Percentiles rank a stretch among this genome's conserved stretches.
phyloP scores from a whole-genome alignment of 78 protist species.

The Pigoraptor vietnamica region DNA sequence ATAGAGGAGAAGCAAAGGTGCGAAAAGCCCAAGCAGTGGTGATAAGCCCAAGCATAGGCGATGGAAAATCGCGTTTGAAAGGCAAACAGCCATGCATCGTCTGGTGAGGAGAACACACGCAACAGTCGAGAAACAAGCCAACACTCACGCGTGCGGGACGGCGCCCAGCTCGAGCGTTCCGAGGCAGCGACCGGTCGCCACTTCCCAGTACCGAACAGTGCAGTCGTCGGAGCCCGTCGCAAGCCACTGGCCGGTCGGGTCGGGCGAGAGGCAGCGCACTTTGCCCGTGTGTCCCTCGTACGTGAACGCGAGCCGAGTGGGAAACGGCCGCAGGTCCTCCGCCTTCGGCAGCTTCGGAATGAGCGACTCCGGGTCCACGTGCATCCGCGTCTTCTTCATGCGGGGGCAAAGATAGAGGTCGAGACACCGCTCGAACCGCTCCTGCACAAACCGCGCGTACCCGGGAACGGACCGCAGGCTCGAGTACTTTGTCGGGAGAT shows the following conservation, averaged over 20 bases:
- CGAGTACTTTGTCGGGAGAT: slow-evolving; percentile 58
- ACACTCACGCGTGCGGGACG: not conserved
- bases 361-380: slow-evolving; percentile 50
- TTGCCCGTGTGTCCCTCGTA: slow-evolving; percentile 62
- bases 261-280: slow-evolving; percentile 63
- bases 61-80: too few relatives aligned
- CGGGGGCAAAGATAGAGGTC: slow-evolving; percentile 93
- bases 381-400: not conserved
- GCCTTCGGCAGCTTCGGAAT: slow-evolving; percentile 89
- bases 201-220: slow-evolving; percentile 82
- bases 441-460: slow-evolving; percentile 61
- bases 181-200: slow-evolving; percentile 73
- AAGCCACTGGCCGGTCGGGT: slow-evolving; percentile 86
- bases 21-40: not conserved
- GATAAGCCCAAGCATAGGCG: not conserved
- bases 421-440: slow-evolving; percentile 92
- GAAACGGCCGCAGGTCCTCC: slow-evolving; percentile 92
- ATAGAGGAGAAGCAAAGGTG: slow-evolving; percentile 13
- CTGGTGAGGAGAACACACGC: too few relatives aligned
- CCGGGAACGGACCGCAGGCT: slow-evolving; percentile 82
- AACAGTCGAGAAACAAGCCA: too few relatives aligned
- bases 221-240: slow-evolving; percentile 76
- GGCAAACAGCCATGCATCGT: too few relatives aligned
- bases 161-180: slow-evolving; percentile 26
- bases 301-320: slow-evolving; percentile 37